These are phyloP conservation scores for Blastobotrys aristatus DNA, from an alignment of 1,139 yeast genomes.

Conservation along the genomic window DNA sequence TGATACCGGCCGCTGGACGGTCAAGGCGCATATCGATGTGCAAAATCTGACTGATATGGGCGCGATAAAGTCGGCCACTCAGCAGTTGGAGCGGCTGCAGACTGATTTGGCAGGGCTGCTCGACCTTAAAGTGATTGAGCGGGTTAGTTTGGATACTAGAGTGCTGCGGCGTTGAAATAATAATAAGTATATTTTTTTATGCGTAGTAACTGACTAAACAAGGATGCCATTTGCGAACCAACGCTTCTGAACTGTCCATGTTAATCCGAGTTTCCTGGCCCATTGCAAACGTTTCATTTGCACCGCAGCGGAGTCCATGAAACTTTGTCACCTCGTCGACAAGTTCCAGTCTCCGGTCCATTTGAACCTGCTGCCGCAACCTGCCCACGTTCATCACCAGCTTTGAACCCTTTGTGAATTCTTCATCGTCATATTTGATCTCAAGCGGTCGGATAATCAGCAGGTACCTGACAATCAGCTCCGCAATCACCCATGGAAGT, in stretches of 20 bases:
- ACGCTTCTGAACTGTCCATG: too few species aligned
- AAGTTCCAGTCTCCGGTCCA: too few species aligned
- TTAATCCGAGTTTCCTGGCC: too few species aligned
- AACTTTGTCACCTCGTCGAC: too few species aligned
- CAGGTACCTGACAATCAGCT: background rate
- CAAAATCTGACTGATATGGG: slow-evolving; percentile 73
- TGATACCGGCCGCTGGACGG: slow-evolving; percentile 51
- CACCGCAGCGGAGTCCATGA: too few species aligned
- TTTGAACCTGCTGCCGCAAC: too few species aligned
- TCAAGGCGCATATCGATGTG: slow-evolving; percentile 66
- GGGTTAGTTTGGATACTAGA: slow-evolving; percentile 64
- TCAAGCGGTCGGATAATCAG: background rate
- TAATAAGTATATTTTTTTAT: background rate
- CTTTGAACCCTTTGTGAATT: too few species aligned
- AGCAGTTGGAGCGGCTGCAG: slow-evolving; percentile 57
- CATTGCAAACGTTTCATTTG: too few species aligned
- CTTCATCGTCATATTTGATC: background rate
- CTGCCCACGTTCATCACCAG: too few species aligned
- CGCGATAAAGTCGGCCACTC: slow-evolving; percentile 58
- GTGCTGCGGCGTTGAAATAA: slow-evolving; percentile 3
- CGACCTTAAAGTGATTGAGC: slow-evolving; percentile 66
- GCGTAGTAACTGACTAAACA: background rate
- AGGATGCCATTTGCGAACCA: background rate
- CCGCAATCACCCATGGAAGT: background rate
- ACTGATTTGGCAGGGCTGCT: slow-evolving; percentile 62